Conservation (phyloP, 2,329 filamentous ascomycete species). For the Claviceps capensis region DNA sequence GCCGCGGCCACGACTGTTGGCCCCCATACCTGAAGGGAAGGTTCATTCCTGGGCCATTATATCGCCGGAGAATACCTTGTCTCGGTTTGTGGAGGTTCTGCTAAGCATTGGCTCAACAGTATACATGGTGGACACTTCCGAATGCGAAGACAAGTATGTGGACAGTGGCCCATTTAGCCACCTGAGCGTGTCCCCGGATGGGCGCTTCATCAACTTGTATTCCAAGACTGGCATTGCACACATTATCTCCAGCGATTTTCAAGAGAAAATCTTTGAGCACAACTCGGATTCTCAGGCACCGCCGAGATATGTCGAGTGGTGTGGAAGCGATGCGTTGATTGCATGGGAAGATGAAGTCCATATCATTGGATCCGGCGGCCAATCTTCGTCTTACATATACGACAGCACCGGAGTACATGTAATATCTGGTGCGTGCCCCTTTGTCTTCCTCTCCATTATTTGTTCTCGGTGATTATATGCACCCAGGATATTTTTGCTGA, state of each 20-base stretch:
- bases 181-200: constrained; percentile 82
- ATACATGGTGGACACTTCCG: constrained; percentile 73
- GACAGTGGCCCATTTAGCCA: constrained; percentile 89
- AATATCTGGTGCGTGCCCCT: constrained; percentile 51
- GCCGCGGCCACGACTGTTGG: constrained; percentile 73
- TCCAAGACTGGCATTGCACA: constrained; percentile 74
- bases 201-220: constrained; percentile 77
- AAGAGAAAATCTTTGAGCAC: constrained; percentile 82
- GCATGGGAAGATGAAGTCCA: constrained; percentile 98
- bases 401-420: constrained; percentile 82
- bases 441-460: background rate
- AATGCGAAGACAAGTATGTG: constrained; percentile 81
- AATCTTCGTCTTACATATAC: constrained; percentile 69
- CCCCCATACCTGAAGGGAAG: constrained; percentile 59
- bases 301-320: constrained; percentile 88
- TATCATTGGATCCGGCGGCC: constrained; percentile 72
- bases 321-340: constrained; percentile 85
- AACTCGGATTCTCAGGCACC: constrained; percentile 74
- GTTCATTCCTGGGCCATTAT: constrained; percentile 85
- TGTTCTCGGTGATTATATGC: background rate
- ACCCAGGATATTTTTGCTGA: background rate
- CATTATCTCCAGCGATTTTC: constrained; percentile 91
- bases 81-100: constrained; percentile 83
- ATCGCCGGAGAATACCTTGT: constrained; percentile 75
- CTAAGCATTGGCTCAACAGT: constrained; percentile 75